A percentile compares a stretch with the other conserved stretches of the same genome.
These are phyloP conservation scores for Hyphopichia pseudoburtonii DNA, from an alignment of 1,139 yeast species.

Conservation along the genomic window DNA sequence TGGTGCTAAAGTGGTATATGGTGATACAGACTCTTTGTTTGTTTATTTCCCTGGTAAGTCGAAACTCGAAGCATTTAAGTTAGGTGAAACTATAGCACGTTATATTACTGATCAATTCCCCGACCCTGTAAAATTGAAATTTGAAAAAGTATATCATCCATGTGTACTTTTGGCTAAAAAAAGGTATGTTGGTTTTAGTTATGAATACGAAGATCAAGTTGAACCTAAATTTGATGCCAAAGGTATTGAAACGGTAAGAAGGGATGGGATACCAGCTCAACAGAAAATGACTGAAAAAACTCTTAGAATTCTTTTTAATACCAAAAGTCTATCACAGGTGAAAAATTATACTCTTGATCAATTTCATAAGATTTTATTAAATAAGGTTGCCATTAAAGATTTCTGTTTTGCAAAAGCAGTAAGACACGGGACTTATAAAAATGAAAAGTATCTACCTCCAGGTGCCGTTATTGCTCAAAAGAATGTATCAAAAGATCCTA, in stretches of 20 bases:
- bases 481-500: slow-evolving; percentile 59
- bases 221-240: slow-evolving; percentile 85
- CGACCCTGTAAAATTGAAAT: slow-evolving; percentile 76
- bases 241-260: slow-evolving; percentile 89
- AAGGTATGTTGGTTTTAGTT: slow-evolving; percentile 83
- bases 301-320: slow-evolving; percentile 66
- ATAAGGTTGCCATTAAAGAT: slow-evolving; percentile 69
- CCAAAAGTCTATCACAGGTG: slow-evolving; percentile 67
- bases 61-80: slow-evolving; percentile 69
- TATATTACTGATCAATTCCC: slow-evolving; percentile 70
- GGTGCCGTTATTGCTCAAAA: slow-evolving; percentile 81
- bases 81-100: slow-evolving; percentile 71
- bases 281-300: slow-evolving; percentile 77
- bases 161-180: slow-evolving; percentile 81
- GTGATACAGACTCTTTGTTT: slow-evolving; percentile 93
- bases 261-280: slow-evolving; percentile 95
- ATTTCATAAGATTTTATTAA: slow-evolving; percentile 62
- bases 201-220: slow-evolving; percentile 55
- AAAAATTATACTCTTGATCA: slow-evolving; percentile 64
- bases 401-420: slow-evolving; percentile 94
- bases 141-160: slow-evolving; percentile 92
- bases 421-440: slow-evolving; percentile 76
- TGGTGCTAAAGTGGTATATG: slow-evolving; percentile 94
- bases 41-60: slow-evolving; percentile 86
- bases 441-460: slow-evolving; percentile 73